Evolutionary conservation across 1,284 basidiomycete genomes (phyloP).

Genomic region (Malassezia yamatoensis): DNA sequence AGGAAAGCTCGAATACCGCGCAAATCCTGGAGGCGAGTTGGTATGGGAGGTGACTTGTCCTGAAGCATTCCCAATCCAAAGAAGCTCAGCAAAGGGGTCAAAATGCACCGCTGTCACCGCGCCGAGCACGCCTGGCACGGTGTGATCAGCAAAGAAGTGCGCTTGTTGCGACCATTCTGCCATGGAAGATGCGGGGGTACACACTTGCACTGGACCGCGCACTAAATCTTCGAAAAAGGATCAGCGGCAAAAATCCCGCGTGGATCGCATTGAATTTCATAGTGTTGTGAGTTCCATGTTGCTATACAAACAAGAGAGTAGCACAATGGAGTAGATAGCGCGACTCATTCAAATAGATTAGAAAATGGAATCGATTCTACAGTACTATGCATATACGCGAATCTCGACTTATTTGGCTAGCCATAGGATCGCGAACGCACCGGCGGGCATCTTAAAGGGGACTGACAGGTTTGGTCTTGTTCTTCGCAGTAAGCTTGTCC

Average conservation of each 20-base stretch:
- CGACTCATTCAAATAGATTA: too few species aligned
- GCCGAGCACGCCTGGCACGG: constrained; percentile 30
- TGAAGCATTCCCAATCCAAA: constrained; percentile 71
- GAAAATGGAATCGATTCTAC: too few species aligned
- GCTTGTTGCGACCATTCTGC: constrained; percentile 40
- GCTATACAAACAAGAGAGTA: too few species aligned
- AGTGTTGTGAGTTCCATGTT: too few species aligned
- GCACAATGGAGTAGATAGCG: too few species aligned
- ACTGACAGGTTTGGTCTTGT: constrained; percentile 11
- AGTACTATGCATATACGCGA: background rate
- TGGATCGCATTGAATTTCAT: too few species aligned
- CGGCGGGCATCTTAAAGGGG: constrained; percentile 10
- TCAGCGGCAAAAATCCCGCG: too few species aligned
- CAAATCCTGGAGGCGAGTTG: constrained; percentile 48
- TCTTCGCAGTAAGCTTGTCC: constrained; percentile 11
- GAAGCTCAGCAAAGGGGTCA: constrained; percentile 75
- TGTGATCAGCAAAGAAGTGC: constrained; percentile 31
- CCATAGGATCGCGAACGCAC: background rate
- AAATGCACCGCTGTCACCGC: constrained; percentile 56
- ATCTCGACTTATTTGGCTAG: background rate
- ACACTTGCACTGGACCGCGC: constrained; percentile 1
- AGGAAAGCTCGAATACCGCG: constrained; percentile 54
- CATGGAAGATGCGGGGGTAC: constrained; percentile 18
- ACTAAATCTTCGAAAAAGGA: too few species aligned
- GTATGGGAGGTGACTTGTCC: constrained; percentile 63